Evolutionary conservation across 768 basidiomycete species (phyloP).

Genomic region (Guyanaporus albipodus): DNA sequence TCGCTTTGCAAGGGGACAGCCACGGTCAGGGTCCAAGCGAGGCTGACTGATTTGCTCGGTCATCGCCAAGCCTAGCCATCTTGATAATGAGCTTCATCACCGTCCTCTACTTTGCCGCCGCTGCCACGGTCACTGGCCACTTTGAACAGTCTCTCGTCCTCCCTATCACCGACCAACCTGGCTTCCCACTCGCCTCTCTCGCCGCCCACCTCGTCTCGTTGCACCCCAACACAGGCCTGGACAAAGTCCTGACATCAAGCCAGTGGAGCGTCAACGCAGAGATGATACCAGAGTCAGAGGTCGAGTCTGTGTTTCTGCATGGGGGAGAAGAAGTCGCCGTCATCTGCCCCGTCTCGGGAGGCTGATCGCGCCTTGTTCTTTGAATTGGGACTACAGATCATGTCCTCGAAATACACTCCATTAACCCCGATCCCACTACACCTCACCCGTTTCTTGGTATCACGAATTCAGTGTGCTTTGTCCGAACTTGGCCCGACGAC

Average conservation of each 20-base stretch:
- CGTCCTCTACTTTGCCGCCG: slow-evolving; percentile 55
- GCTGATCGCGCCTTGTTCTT: too few relatives aligned
- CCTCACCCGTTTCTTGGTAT: too few relatives aligned
- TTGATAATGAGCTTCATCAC: too few relatives aligned
- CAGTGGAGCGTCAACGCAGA: slow-evolving; percentile 80
- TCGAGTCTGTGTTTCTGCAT: slow-evolving; percentile 37
- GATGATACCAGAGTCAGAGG: slow-evolving; percentile 64
- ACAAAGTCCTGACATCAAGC: slow-evolving; percentile 52
- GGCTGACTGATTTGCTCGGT: too few relatives aligned
- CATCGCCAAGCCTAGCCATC: too few relatives aligned
- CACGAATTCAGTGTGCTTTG: too few relatives aligned
- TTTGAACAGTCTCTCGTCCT: slow-evolving; percentile 52
- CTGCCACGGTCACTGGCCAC: slow-evolving; percentile 65
- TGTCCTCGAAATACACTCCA: too few relatives aligned
- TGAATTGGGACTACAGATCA: too few relatives aligned
- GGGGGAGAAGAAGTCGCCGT: slow-evolving; percentile 79
- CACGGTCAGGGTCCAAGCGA: too few relatives aligned
- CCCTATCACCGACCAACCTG: slow-evolving; percentile 29
- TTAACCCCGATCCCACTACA: too few relatives aligned
- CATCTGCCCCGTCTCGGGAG: slow-evolving; percentile 81
- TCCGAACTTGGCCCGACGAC: slow-evolving; percentile 26
- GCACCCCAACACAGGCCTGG: slow-evolving; percentile 50
- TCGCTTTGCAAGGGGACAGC: too few relatives aligned
- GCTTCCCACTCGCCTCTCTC: slow-evolving; percentile 48
- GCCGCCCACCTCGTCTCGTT: slow-evolving; percentile 47